Evolutionary conservation across 1,139 yeast genomes (phyloP), one percentile per base, ranked within the genome.

Genomic region (Yamadazyma blattariae): DNA sequence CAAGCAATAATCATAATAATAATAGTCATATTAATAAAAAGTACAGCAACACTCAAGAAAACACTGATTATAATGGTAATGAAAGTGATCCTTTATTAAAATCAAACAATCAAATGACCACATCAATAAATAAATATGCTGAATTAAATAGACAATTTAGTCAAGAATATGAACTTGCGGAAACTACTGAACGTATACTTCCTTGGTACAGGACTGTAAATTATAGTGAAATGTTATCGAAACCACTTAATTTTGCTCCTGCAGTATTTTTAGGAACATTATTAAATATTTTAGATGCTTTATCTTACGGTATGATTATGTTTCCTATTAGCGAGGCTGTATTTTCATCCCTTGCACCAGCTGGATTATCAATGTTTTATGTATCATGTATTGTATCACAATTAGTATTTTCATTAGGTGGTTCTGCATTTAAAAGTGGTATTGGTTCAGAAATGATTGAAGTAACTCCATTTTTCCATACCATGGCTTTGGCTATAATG

Each of bases 401-500:
- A 54, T 64, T 89, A 45, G 85, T 88, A 4, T 90, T 77, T 54
- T 89, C 97, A 0, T 60, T 85, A 20, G 98, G 98, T 14, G 95
- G 95, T 2, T 86, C 96, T 10, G 84, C 88, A 4, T 92, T 92
- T 61, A 79, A 78, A 43, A 76, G 92, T 7, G 96, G 96, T 8
- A 82, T 90, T 33, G 98, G 98, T 0, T 86, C 96, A 4, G 98
- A 92, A 62, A 92, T 92, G 98, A 92, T 92, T 47, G 98, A 92
- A 59, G 90, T 92, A 15, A 95, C 97, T 1, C 98, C 98, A 1
- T 92, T 92, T 57, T 92, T 92, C 67, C 98, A 92, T 54, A 76
- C 95, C 3, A 90, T 92, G 96, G 97, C 97, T 0, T 66, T 77
- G 17, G 70, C 83, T 4, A 81, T 92, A 30, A 64, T 80, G 52